phyloP scores from a whole-genome alignment of 176 grass and related monocot species.

The Saccharum spontaneum region DNA sequence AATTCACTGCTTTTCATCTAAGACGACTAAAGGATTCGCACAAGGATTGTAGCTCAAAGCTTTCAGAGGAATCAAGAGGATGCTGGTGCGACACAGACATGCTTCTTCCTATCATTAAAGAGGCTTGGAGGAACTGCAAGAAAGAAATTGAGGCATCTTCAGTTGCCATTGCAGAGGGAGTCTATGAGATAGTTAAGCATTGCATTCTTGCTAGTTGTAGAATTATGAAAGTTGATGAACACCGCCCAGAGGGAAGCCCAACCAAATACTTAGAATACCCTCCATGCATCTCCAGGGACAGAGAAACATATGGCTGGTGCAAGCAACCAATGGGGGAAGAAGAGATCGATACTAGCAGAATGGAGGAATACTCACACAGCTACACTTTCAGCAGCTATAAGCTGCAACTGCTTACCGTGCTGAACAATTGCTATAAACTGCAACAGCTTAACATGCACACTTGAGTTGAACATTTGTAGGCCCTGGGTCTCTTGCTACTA shows the following conservation, averaged over 20 bases:
- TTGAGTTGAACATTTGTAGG: constrained; percentile 15
- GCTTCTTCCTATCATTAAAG: constrained; percentile 72
- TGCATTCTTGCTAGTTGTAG: constrained; percentile 29
- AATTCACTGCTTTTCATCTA: constrained; percentile 80
- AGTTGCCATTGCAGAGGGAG: constrained; percentile 71
- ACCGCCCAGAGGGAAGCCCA: neutral
- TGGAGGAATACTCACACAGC: neutral
- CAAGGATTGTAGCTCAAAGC: constrained; percentile 51
- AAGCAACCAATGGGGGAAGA: neutral
- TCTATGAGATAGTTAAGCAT: constrained; percentile 70
- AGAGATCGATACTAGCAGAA: constrained; percentile 11
- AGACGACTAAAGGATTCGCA: constrained; percentile 77
- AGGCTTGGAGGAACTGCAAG: constrained; percentile 88
- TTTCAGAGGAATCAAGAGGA: constrained; percentile 71
- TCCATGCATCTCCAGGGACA: neutral
- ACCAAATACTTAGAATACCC: neutral
- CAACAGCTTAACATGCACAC: neutral
- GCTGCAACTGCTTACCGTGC: neutral
- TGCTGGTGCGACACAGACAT: constrained; percentile 85
- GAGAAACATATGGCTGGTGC: neutral
- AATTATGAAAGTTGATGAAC: constrained; percentile 1
- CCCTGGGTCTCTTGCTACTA: neutral
- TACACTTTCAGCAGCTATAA: neutral
- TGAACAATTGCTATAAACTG: constrained; percentile 1
- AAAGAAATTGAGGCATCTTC: constrained; percentile 92